Evolutionary conservation across 805 yeast species (phyloP).

Genomic region (Barnettozyma botsteinii): DNA sequence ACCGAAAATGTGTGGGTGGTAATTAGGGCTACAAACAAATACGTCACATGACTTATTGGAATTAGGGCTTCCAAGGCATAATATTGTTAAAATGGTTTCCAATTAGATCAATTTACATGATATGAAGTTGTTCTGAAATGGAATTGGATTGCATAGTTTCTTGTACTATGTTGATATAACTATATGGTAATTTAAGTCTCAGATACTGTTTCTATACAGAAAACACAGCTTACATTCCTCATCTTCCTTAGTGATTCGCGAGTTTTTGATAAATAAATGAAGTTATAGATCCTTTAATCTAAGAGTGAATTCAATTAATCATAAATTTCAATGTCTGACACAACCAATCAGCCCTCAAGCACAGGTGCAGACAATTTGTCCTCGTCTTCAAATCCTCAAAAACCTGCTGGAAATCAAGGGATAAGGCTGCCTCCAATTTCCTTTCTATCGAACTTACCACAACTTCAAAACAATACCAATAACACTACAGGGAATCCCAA

Average conservation of each 20-base stretch:
- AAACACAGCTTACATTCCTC: no score
- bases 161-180: no score
- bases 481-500: background rate
- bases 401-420: slow-evolving; percentile 6
- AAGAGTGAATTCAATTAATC: no score
- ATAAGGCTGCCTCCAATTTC: slow-evolving; percentile 38
- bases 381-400: background rate
- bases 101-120: no score
- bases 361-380: background rate
- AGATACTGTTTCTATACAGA: no score
- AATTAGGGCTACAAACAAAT: background rate
- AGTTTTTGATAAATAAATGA: no score
- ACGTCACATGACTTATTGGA: background rate
- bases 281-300: no score
- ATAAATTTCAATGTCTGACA: background rate
- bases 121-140: no score
- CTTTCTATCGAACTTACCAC: slow-evolving; percentile 22
- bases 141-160: no score
- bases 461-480: slow-evolving; percentile 4
- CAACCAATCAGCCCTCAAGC: background rate
- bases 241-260: no score
- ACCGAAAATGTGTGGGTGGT: slow-evolving; percentile 15
- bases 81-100: no score
- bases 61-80: background rate
- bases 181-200: no score